These are phyloP conservation scores for Syzygium grande DNA, from an alignment of 345 rosid genomes.

Conservation along the genomic window DNA sequence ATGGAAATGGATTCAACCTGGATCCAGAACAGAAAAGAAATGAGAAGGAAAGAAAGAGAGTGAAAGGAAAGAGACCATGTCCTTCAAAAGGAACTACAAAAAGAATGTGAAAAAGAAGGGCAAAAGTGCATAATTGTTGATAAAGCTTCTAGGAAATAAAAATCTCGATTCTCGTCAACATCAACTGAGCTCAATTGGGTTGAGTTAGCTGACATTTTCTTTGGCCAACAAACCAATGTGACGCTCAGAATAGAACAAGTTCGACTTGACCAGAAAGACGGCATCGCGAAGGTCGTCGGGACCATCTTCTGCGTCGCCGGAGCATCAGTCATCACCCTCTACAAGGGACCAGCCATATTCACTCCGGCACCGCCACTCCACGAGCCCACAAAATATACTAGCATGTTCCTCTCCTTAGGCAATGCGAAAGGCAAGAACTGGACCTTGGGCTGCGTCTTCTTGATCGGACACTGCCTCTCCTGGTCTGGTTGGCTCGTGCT, in stretches of 20 bases:
- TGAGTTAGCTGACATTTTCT: not conserved
- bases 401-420: slow-evolving; percentile 33
- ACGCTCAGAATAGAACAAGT: slow-evolving; percentile 84
- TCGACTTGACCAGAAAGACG: slow-evolving; percentile 68
- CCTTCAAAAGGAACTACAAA: not conserved
- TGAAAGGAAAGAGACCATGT: not conserved
- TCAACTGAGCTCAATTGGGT: not conserved
- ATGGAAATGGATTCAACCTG: not conserved
- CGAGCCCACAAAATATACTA: slow-evolving; percentile 6
- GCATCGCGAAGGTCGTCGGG: slow-evolving; percentile 69
- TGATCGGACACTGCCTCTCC: slow-evolving; percentile 69
- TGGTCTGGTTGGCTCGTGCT: slow-evolving; percentile 93
- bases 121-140: not conserved
- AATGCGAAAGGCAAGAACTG: slow-evolving; percentile 70
- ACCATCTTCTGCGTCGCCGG: slow-evolving; percentile 79
- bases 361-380: slow-evolving; percentile 43
- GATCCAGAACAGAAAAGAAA: not conserved
- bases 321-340: slow-evolving; percentile 85
- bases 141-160: not conserved
- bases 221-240: not conserved
- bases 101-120: not conserved
- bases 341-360: slow-evolving; percentile 81
- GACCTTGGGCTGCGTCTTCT: slow-evolving; percentile 64
- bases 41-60: not conserved
- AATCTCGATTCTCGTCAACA: not conserved